Evolutionary conservation across 202 grass and related monocot species (phyloP).

Genomic region (Carex arenaria): DNA sequence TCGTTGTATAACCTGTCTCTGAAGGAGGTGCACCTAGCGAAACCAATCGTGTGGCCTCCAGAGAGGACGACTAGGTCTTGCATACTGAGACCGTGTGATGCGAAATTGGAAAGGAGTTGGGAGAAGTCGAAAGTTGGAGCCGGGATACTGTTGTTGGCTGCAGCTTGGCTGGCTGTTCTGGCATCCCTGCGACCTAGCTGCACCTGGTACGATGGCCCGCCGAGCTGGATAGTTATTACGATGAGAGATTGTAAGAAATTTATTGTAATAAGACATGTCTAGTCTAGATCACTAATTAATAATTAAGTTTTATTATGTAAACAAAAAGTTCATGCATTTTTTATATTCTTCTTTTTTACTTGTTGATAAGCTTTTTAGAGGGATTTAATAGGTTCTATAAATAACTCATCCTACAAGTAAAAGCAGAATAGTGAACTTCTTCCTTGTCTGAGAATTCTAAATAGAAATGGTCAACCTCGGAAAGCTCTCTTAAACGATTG

Average conservation of each 20-base stretch:
- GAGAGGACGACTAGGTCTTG: conserved; percentile 75
- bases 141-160: conserved; percentile 65
- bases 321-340: neutral
- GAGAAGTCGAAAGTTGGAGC: conserved; percentile 36
- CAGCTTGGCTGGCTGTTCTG: conserved; percentile 50
- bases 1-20: conserved; percentile 72
- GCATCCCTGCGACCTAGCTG: conserved; percentile 58
- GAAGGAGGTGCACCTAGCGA: conserved; percentile 58
- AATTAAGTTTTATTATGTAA: neutral
- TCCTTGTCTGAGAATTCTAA: neutral
- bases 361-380: neutral
- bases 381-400: neutral
- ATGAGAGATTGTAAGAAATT: neutral
- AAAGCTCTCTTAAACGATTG: neutral
- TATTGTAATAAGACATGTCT: neutral
- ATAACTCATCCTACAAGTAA: neutral
- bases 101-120: conserved; percentile 48
- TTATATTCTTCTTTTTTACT: neutral
- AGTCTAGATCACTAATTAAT: neutral
- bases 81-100: conserved; percentile 38
- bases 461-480: neutral
- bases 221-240: conserved; percentile 37
- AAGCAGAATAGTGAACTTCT: neutral
- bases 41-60: conserved; percentile 66
- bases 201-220: conserved; percentile 59